Evolutionary conservation across 257 asterid species (phyloP).

Genomic region (Forsythia suspensa): DNA sequence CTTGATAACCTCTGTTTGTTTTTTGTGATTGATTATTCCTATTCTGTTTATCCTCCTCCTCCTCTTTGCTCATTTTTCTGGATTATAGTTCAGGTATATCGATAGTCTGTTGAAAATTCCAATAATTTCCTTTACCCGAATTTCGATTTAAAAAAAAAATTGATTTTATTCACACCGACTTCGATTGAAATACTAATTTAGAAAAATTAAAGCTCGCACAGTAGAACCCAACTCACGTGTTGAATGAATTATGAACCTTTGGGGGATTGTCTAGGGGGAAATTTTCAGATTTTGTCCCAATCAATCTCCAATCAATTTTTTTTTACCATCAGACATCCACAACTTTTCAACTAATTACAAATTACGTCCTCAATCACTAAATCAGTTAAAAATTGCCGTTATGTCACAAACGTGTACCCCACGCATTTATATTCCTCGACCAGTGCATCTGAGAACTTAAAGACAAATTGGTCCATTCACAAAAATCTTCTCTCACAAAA

Average conservation of each 20-base stretch:
- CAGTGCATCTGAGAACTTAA: too few species aligned
- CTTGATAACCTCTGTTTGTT: conserved; percentile 24
- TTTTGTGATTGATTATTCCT: not conserved
- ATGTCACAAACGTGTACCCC: too few species aligned
- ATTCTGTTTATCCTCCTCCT: conserved; percentile 34
- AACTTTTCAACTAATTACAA: too few species aligned
- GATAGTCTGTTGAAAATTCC: not conserved
- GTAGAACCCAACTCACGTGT: not conserved
- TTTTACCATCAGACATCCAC: too few species aligned
- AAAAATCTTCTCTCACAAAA: too few species aligned
- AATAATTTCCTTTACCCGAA: not conserved
- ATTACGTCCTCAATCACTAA: too few species aligned
- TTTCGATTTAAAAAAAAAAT: not conserved
- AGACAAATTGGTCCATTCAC: too few species aligned
- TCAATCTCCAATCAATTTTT: too few species aligned
- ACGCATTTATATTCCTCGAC: too few species aligned
- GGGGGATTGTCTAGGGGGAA: too few species aligned
- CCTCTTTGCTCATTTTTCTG: conserved; percentile 50
- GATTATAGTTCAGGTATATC: not conserved
- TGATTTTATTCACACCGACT: not conserved
- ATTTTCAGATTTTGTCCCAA: too few species aligned
- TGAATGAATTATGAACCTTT: not conserved
- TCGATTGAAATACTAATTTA: not conserved
- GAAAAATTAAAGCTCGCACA: not conserved
- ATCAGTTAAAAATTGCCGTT: too few species aligned